Evolutionary conservation across 345 rosid species (phyloP).

Genomic region (Cochlearia excelsa): DNA sequence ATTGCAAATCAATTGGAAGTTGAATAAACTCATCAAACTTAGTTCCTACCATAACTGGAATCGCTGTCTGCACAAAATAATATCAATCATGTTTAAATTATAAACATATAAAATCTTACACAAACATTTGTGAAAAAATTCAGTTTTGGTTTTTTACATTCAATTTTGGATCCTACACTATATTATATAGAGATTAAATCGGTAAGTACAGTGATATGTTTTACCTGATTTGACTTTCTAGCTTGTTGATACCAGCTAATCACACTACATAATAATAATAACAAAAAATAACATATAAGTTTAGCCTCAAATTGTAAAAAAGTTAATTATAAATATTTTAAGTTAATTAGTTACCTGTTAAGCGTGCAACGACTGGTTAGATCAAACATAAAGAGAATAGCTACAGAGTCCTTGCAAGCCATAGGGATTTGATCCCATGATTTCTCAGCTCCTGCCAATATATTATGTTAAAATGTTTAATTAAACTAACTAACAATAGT

Average conservation of each 20-base stretch:
- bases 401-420: conserved; percentile 85
- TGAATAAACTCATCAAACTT: conserved; percentile 95
- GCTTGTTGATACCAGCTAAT: conserved; percentile 81
- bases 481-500: too few species aligned
- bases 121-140: too few species aligned
- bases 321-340: background rate
- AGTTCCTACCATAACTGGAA: conserved; percentile 83
- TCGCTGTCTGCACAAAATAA: conserved; percentile 51
- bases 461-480: too few species aligned
- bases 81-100: too few species aligned
- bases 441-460: conserved; percentile 50
- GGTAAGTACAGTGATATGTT: too few species aligned
- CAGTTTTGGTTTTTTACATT: too few species aligned
- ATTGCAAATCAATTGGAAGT: conserved; percentile 83
- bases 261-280: conserved; percentile 46
- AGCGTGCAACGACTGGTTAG: conserved; percentile 81
- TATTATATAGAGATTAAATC: too few species aligned
- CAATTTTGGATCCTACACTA: too few species aligned
- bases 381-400: conserved; percentile 86
- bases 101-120: too few species aligned
- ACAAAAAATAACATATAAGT: background rate
- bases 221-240: conserved; percentile 74
- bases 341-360: conserved; percentile 41
- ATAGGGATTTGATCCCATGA: conserved; percentile 51
- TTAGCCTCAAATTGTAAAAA: background rate